Base-by-base conservation (phyloP, 495 filamentous ascomycete species). In the Neurospora discreta region DNA sequence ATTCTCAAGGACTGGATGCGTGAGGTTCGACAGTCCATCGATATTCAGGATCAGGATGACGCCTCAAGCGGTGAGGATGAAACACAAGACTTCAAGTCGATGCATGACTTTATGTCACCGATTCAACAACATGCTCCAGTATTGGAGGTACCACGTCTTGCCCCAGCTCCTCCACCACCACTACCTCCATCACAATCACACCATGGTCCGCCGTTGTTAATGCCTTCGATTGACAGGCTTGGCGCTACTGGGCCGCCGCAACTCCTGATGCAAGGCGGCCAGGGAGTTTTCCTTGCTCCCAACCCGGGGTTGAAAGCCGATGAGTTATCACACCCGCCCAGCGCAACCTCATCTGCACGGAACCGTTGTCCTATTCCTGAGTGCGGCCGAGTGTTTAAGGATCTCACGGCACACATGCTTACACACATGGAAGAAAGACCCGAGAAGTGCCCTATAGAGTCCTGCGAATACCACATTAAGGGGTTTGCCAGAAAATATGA, bases 401-500 rank as follows among this genome's bases (percentile, higher is more conserved):
- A 98, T 75, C 82, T 97, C 69, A 95, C 95, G 75, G 94, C 95
- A 6, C 95, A 99, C 80, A 94, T 97, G 91, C 86, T 98, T 70
- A 99, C 95, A 1, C 95, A 99, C 81, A 92, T 94, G 82, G 90
- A 90, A 70, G 94, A 98, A 79, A 86, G 95, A 18, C 95, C 95
- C 0, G 95, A 98, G 72, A 99, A 99, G 78, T 99, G 95, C 78
- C 95, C 95, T 1, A 98, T 98, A 71, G 84, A 90, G 71, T 95
- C 88, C 11, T 99, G 95, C 85, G 93, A 97, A 76, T 99, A 97
- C 78, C 93, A 97, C 81, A 86, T 87, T 72, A 98, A 98, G 81
- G 95, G 95, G 1, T 99, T 99, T 77, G 95, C 95, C 5, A 85
- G 95, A 46, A 99, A 98, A 77, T 99, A 99, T 77, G 95, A 99